These are phyloP conservation scores for Candida verbasci DNA, from an alignment of 805 yeast genomes.

Conservation along the genomic window DNA sequence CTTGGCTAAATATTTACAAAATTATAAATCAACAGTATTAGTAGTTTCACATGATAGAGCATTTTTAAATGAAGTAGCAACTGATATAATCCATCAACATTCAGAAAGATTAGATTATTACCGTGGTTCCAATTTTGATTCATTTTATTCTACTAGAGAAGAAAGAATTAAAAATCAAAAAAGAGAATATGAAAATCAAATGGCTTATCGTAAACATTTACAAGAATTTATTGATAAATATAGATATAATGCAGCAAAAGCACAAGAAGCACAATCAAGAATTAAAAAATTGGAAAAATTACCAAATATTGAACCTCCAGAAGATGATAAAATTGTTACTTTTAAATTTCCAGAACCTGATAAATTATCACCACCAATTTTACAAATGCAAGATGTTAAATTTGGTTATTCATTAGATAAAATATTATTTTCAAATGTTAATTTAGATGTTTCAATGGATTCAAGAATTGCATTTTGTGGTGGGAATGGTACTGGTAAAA, in stretches of 20 bases:
- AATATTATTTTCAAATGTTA: slow-evolving; percentile 69
- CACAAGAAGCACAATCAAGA: slow-evolving; percentile 96
- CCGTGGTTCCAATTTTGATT: slow-evolving; percentile 89
- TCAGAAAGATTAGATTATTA: slow-evolving; percentile 95
- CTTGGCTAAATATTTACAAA: slow-evolving; percentile 82
- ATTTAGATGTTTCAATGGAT: slow-evolving; percentile 86
- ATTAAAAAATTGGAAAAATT: slow-evolving; percentile 93
- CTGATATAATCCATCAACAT: slow-evolving; percentile 97
- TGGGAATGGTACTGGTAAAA: slow-evolving; percentile 99
- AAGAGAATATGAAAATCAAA: slow-evolving; percentile 95
- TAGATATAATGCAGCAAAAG: slow-evolving; percentile 96
- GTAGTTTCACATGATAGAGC: slow-evolving; percentile 98
- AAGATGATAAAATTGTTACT: slow-evolving; percentile 77
- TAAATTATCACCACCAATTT: slow-evolving; percentile 84
- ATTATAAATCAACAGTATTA: slow-evolving; percentile 87
- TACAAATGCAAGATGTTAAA: slow-evolving; percentile 80
- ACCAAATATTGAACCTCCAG: slow-evolving; percentile 91
- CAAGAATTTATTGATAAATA: slow-evolving; percentile 94
- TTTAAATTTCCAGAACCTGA: slow-evolving; percentile 97
- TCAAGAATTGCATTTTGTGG: slow-evolving; percentile 96
- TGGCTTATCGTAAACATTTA: slow-evolving; percentile 91
- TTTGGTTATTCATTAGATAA: slow-evolving; percentile 75
- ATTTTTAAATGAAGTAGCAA: slow-evolving; percentile 94
- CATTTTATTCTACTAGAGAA: slow-evolving; percentile 88
- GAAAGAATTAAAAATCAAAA: slow-evolving; percentile 91